phyloP scores from a whole-genome alignment of 306 rosid species.

The Begonia masoniana region DNA sequence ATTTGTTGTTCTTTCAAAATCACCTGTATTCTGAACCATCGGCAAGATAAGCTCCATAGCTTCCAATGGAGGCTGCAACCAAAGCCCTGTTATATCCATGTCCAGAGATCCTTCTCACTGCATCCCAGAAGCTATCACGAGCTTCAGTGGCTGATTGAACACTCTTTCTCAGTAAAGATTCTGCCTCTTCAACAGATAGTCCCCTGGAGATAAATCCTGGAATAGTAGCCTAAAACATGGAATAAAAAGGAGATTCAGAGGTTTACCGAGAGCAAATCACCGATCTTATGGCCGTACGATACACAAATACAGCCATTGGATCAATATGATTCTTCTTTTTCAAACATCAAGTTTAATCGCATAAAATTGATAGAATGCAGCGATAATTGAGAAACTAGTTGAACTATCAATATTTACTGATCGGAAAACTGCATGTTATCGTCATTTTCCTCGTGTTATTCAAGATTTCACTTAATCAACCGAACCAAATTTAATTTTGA shows the following conservation, averaged over 20 bases:
- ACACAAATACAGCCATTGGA: no score
- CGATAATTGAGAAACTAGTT: no score
- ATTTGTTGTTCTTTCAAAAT: not conserved
- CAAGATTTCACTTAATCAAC: no score
- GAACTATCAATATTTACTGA: no score
- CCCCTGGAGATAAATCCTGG: conserved; percentile 78
- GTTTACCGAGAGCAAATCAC: no score
- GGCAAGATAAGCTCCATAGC: conserved; percentile 94
- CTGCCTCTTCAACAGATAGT: conserved; percentile 51
- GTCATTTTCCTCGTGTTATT: no score
- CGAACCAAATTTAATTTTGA: no score
- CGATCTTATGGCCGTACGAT: no score
- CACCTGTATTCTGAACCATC: conserved; percentile 94
- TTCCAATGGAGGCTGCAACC: conserved; percentile 90
- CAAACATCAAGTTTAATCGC: no score
- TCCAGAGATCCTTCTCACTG: conserved; percentile 22
- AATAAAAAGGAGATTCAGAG: not conserved
- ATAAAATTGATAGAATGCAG: no score
- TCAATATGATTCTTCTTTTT: no score
- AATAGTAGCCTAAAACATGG: conserved; percentile 43
- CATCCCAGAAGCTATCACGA: conserved; percentile 65
- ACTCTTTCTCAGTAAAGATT: conserved; percentile 41
- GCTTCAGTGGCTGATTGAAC: conserved; percentile 75
- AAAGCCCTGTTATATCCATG: conserved; percentile 43
- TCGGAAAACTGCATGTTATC: no score